Evolutionary conservation across 2,329 filamentous ascomycete species (phyloP), one percentile per base, ranked within the genome.

Genomic region (Trichoderma endophyticum): DNA sequence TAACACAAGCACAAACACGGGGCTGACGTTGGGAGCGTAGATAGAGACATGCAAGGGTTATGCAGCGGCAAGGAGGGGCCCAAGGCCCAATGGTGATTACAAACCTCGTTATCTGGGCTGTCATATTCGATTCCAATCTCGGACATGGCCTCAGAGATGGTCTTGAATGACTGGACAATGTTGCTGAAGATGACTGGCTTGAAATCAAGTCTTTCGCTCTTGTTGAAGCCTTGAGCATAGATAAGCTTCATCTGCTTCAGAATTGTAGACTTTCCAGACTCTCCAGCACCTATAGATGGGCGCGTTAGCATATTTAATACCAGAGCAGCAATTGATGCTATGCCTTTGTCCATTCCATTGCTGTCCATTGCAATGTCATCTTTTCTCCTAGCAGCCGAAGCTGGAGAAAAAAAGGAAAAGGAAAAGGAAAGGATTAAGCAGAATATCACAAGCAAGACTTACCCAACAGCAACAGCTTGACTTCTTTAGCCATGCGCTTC

Each of bases 221-320:
- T 98, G 86, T 98, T 99, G 77, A 96, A 95, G 75, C 96, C 96
- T 87, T 99, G 98, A 68, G 95, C 96, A 83, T 99, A 94, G 80
- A 99, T 99, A 80, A 99, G 92, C 88, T 98, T 99, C 96, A 99
- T 98, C 86, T 98, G 95, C 86, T 98, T 98, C 75, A 98, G 90
- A 74, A 98, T 95, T 4, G 95, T 98, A 8, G 95, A 98, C 83
- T 98, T 99, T 78, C 96, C 83, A 72, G 83, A 84, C 94, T 99
- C 96, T 92, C 96, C 95, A 85, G 96, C 96, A 88, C 94, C 94
- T 97, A 79, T 51, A 95, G 60, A 63, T 28, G 34, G 24, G 7
- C 26, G 43, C 28, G 28, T 67, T 30, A 67, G 64, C 51, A 74
- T 96, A 93, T 78, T 93, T 88, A 75, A 98, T 92, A 76, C 5